Evolutionary conservation across 2,329 filamentous ascomycete species (phyloP).

Genomic region (Cylindrodendrum hubeiense): DNA sequence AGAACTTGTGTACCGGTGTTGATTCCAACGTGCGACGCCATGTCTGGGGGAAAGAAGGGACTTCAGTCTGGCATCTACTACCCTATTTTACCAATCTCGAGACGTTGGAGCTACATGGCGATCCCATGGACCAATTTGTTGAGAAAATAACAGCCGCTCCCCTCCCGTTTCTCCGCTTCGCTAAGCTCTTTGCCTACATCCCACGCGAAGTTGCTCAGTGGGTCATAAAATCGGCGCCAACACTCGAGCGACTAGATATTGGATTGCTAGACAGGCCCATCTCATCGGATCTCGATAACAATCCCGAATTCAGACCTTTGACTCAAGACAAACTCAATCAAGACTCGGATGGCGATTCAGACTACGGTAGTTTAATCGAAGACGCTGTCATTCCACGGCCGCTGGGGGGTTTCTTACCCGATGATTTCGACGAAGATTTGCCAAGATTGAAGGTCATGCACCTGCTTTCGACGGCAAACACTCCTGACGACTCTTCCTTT

Average conservation of each 20-base stretch:
- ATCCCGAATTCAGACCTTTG: not conserved
- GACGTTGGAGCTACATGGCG: constrained; percentile 27
- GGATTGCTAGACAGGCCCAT: constrained; percentile 28
- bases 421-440: not conserved
- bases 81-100: constrained; percentile 29
- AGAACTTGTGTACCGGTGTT: constrained; percentile 25
- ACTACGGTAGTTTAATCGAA: not conserved
- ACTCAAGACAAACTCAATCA: not conserved
- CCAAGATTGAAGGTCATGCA: constrained; percentile 8
- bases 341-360: not conserved
- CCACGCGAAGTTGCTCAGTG: constrained; percentile 12
- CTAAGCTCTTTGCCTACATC: constrained; percentile 30
- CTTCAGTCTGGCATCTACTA: constrained; percentile 27
- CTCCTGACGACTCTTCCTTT: not conserved
- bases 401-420: constrained; percentile 11
- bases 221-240: constrained; percentile 6
- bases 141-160: not conserved
- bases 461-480: constrained; percentile 12
- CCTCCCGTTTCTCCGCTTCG: constrained; percentile 14
- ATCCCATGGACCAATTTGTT: not conserved
- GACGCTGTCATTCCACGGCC: constrained; percentile 17
- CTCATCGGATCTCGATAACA: fast-evolving
- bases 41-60: no score
- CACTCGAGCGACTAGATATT: constrained; percentile 28
- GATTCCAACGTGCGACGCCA: not conserved